Evolutionary conservation across 1,284 basidiomycete species (phyloP).

Genomic region (Melampsora americana): DNA sequence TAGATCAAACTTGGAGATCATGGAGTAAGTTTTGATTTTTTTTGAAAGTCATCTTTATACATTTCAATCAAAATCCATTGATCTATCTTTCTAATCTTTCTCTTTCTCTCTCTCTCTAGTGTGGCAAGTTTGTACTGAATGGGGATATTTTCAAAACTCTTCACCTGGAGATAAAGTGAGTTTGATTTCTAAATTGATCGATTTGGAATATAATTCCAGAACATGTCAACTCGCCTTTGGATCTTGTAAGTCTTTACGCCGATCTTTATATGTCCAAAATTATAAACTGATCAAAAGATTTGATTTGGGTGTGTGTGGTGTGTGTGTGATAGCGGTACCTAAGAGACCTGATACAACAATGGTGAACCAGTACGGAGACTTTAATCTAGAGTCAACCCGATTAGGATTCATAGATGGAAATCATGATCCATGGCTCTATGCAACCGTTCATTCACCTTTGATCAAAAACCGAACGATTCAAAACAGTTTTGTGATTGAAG

Average conservation of each 20-base stretch:
- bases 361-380: slow-evolving; percentile 49
- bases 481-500: slow-evolving; percentile 50
- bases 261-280: too few relatives aligned
- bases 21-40: background rate
- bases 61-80: slow-evolving; percentile 1
- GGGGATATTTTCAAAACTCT: slow-evolving; percentile 51
- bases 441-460: slow-evolving; percentile 50
- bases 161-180: slow-evolving; percentile 49
- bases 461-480: slow-evolving; percentile 49
- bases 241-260: slow-evolving; percentile 44
- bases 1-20: slow-evolving; percentile 4
- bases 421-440: slow-evolving; percentile 51
- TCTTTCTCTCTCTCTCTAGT: too few relatives aligned
- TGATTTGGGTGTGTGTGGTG: too few relatives aligned
- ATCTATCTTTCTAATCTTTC: background rate
- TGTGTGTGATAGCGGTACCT: slow-evolving; percentile 47
- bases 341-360: slow-evolving; percentile 47
- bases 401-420: slow-evolving; percentile 52
- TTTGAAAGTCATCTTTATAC: background rate
- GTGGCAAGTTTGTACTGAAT: slow-evolving; percentile 49
- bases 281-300: too few relatives aligned
- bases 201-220: slow-evolving; percentile 48
- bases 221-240: slow-evolving; percentile 51
- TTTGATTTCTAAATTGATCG: slow-evolving; percentile 50
- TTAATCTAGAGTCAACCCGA: slow-evolving; percentile 47